Base-by-base conservation (phyloP, 139 green algal genomes). In the Chlorella sp. region DNA sequence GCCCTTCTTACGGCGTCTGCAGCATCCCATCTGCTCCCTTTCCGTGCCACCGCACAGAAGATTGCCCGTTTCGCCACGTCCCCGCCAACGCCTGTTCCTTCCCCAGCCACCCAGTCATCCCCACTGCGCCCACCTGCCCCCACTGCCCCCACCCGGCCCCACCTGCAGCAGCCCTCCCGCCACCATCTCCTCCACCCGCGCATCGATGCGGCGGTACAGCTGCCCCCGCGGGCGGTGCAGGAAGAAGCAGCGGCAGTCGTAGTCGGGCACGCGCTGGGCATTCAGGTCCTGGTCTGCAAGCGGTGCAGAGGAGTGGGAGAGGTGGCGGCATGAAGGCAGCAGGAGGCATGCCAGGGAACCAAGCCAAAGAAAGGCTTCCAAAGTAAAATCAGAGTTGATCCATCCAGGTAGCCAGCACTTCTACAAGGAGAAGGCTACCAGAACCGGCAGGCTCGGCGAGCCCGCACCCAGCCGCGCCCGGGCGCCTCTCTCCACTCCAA, bases 131-230 rank as follows among this genome's bases (percentile, higher is more conserved):
- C 32, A 16, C 73, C n/a, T 4, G 3, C n/a, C 73, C 34, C 76
- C 22, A 3, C 37, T 18, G 9, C 66, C 64, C 32, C 40, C 69
- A 66, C 48, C 78, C 39, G 0, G 71, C 73, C 83, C 86, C 61
- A 93, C 92, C 91, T 87, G 57, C 53, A 95, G 76, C 75, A 96
- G 42, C 32, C 93, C 92, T 7, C 81, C 69, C 3, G 24, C 30
- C 73, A 98, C 92, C 96, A 99, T 99, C 30, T 95, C 82, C 91
- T 98, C 97, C 32, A 96, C 93, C 26, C 97, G 90, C 11, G 57
- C 57, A 37, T 94, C 94, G 39, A 98, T 98, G 81, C 95, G 93
- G 39, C 94, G 91, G 90, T 96, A 98, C 78, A 98, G 93, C 84
- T 95, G 69, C 4, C 95, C 19, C 0, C 97, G 92, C 0, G 94